Base-by-base conservation (phyloP, 768 basidiomycete genomes). In the Lanmaoa pseudosensibilis region DNA sequence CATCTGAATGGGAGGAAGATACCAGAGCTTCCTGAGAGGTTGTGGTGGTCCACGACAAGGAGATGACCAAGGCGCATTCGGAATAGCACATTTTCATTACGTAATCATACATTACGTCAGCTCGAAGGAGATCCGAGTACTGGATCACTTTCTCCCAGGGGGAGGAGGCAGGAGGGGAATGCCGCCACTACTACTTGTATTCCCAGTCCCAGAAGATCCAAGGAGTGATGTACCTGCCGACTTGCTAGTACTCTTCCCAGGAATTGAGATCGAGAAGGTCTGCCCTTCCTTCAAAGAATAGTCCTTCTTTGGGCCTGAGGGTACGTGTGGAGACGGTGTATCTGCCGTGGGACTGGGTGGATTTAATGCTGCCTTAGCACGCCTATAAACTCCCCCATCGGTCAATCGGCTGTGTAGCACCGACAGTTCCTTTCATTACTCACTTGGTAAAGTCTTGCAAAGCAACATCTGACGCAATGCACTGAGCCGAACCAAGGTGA, bases 221-320 rank as follows among this genome's bases (percentile, higher is more conserved):
- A 83, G 62, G 36, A 83, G 64, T 59, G 73, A 68, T 19, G 69
- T 60, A 34, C 71, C 62, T 40, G 67, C 73, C 7, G 72, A 59
- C 18, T 73, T 57, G 69, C 80, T 80, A 25, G 25, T 25, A 53
- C 71, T 75, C 51, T 87, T 84, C n/a, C 94, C 93, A 8, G 94
- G 95, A 56, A 97, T 92, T 34, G 83, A 77, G 61, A 98, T 96
- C 5, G 88, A 87, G 71, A 98, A 95, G 0, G 94, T 97, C 70
- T 98, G 92, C 10, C 94, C 94, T 63, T 94, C 92, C 71, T 96
- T 97, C 63, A 98, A 74, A 38, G 89, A 90, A 73, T 94, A 97
- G 63, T 98, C 94, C 72, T 92, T 92, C 78, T 93, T 94, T 2
- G 92, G 91, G 11, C 88, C 92, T 10, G 80, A 58, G 13, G 92